Conservation (phyloP, 495 filamentous ascomycete species). For the Cenococcum geophilum region DNA sequence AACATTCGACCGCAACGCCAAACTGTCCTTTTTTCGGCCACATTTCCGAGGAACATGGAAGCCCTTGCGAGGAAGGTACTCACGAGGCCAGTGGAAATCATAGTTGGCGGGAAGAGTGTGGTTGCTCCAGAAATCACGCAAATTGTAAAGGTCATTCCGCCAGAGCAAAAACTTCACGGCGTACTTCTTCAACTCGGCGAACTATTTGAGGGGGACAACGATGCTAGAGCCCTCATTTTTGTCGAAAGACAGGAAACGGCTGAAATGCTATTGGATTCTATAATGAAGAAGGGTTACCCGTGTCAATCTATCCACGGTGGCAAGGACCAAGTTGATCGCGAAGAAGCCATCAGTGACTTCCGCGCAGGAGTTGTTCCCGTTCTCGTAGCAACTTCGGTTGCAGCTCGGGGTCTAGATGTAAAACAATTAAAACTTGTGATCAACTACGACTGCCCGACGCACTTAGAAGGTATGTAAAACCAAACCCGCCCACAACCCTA, state of each 20-base stretch:
- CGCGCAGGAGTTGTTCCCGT: slow-evolving; percentile 85
- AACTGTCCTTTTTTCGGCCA: slow-evolving; percentile 92
- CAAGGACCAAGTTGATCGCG: slow-evolving; percentile 91
- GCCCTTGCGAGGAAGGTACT: slow-evolving; percentile 81
- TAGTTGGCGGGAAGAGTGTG: slow-evolving; percentile 83
- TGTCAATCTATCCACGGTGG: slow-evolving; percentile 96
- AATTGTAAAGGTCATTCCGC: slow-evolving; percentile 72
- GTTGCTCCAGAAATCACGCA: slow-evolving; percentile 95
- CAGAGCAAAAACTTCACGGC: slow-evolving; percentile 73
- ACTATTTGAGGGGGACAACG: slow-evolving; percentile 79
- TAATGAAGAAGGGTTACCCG: slow-evolving; percentile 85
- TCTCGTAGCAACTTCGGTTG: slow-evolving; percentile 91
- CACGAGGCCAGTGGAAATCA: slow-evolving; percentile 81
- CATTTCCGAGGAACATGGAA: slow-evolving; percentile 92
- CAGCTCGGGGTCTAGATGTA: slow-evolving; percentile 90
- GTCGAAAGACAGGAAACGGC: slow-evolving; percentile 94
- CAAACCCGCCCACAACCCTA: too few species aligned
- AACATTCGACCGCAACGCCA: slow-evolving; percentile 89
- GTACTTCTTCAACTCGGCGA: slow-evolving; percentile 82
- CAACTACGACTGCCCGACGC: slow-evolving; percentile 95
- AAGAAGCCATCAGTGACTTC: slow-evolving; percentile 92
- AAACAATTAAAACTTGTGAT: slow-evolving; percentile 95
- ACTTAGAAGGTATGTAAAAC: slow-evolving; percentile 55
- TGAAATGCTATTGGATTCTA: slow-evolving; percentile 71
- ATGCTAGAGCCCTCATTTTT: slow-evolving; percentile 84